Conservation (phyloP, 2,329 filamentous ascomycete species). For the Paecilomyces dactylethromorphus region DNA sequence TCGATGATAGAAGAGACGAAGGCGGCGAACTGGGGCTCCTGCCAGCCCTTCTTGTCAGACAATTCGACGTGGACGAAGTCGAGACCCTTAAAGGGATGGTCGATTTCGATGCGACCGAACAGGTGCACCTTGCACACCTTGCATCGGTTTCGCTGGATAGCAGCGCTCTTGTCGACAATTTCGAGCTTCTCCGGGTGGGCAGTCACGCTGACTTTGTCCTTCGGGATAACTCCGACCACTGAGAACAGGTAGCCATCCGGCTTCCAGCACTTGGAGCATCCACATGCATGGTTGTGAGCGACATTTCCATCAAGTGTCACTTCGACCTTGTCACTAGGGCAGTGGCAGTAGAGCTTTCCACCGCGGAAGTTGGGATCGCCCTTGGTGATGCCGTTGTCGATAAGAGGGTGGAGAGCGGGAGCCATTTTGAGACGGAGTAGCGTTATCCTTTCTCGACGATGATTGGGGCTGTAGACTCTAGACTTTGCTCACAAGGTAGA, state of each 20-base stretch:
- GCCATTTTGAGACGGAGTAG: constrained; percentile 1
- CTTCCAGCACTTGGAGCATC: constrained; percentile 69
- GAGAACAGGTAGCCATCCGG: constrained; percentile 58
- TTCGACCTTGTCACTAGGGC: constrained; percentile 49
- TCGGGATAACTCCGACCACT: constrained; percentile 55
- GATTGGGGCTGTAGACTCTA: neutral
- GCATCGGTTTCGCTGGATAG: constrained; percentile 58
- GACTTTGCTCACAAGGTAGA: neutral
- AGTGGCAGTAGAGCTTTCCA: constrained; percentile 58
- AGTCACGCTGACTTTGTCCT: constrained; percentile 49
- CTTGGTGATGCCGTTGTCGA: constrained; percentile 57
- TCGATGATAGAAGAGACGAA: constrained; percentile 64
- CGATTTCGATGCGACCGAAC: constrained; percentile 58
- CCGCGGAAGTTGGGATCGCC: constrained; percentile 51
- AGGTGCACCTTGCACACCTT: constrained; percentile 55
- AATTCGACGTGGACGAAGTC: constrained; percentile 64
- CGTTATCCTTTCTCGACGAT: neutral
- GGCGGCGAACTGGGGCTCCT: constrained; percentile 64
- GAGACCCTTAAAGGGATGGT: constrained; percentile 62
- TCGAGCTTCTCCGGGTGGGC: constrained; percentile 53
- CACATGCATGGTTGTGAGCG: constrained; percentile 63
- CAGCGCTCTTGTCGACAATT: constrained; percentile 50
- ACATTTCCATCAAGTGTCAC: constrained; percentile 54
- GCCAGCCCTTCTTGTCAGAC: constrained; percentile 56
- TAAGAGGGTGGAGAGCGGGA: constrained; percentile 52